Evolutionary conservation across 176 grass and related monocot genomes (phyloP), one percentile per base, ranked within the genome.

Genomic region (Coix lacrymajobi): DNA sequence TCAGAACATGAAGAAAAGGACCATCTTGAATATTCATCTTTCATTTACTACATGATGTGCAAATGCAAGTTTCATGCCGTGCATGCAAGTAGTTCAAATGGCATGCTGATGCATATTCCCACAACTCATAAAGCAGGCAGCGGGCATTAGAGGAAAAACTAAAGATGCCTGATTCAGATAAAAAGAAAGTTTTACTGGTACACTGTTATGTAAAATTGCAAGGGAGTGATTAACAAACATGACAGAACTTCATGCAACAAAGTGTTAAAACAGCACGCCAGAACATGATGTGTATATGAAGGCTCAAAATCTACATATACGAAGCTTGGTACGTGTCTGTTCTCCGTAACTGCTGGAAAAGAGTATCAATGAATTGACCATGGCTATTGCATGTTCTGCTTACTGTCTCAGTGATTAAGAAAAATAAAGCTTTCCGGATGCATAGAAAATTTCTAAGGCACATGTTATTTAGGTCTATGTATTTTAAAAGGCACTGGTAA

Each of bases 41-140:
- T 46, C 24, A 52, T 81, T 49, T 41, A 45, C 32, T 57, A 54
- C 19, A 26, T 64, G 61, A 1, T n/a, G 56, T 63, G n/a, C 37
- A 79, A 48, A n/a, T 6, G 60, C 22, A 37, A 74, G 32, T 72
- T 34, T n/a, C n/a, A 72, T 79, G 44, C n/a, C 0, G 1, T 75
- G 9, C 22, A 61, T 76, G 37, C 46, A 56, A 30, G 54, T 61
- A 24, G 81, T 14, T 75, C 70, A 69, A n/a, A 80, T 79, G n/a
- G 5, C 58, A 77, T 62, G 40, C 14, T 66, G 76, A 33, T 62
- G 61, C 57, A 41, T 64, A 29, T 17, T 56, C 44, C 33, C 46
- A 7, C 9, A 40, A 39, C 5, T 51, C 66, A 39, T 3, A 33
- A 70, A 60, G 79, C 40, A 73, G 29, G 22, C 31, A 33, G 25